Evolutionary conservation across 495 filamentous ascomycete genomes (phyloP), one percentile per base, ranked within the genome.

Genomic region (Melanomma pulvis-pyrius): DNA sequence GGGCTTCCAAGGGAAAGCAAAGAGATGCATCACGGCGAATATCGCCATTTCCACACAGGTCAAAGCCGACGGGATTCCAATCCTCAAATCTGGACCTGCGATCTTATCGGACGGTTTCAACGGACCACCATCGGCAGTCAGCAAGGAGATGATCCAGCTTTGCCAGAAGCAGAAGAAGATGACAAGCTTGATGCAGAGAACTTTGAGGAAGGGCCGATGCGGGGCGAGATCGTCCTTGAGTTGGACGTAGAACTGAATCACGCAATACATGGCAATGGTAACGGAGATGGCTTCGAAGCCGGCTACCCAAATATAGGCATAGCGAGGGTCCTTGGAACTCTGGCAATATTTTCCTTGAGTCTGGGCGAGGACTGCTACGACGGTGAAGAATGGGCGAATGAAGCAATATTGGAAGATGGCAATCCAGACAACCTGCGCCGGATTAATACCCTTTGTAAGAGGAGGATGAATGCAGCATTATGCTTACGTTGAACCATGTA

Each of bases 111-210:
- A 86, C 3, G 87, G 73, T 65, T 86, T 84, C 58, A 86, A 83
- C 1, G 66, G 54, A 9, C 61, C 66, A n/a, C 53, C 54, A 22
- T 61, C 51, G 13, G 21, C 30, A 1, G 52, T 52, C 7, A 72
- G 59, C 34, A 69, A 39, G 11, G 48, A 73, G 21, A 67, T 62
- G 6, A 63, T 19, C 26, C 56, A 48, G 25, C 51, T 57, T 73
- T 97, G 93, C 92, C 92, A 97, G 77, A 96, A 97, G 5, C 90
- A 94, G 59, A 97, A 82, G 81, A 96, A 97, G 75, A 97, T 94
- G 68, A 96, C 93, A 39, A 96, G 83, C 72, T 96, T 96, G 74
- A 97, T 96, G 61, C 91, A 90, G 2, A 92, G 66, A 9, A 97
- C 84, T 73, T 97, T 97, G 58, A 96, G 77, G 63, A 96, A 90